These are phyloP conservation scores for Panicum miliaceum DNA, from an alignment of 176 grass and related monocot species.

Conservation along the genomic window DNA sequence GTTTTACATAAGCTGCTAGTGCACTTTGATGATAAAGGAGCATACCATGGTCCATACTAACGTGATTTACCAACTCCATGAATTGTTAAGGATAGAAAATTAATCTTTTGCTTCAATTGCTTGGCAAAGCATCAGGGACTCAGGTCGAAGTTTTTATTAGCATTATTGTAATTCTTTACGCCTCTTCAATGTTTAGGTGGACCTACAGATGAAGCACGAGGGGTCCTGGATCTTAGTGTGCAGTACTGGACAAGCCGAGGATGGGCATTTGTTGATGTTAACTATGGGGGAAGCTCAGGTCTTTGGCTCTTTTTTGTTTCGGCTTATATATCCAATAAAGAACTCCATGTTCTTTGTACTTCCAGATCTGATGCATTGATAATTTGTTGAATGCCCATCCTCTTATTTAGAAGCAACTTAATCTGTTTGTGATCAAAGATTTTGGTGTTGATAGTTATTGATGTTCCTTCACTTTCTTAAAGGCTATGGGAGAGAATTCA, in stretches of 20 bases:
- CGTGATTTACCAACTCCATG: slow-evolving; percentile 7
- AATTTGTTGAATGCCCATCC: slow-evolving; percentile 15
- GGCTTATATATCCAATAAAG: slow-evolving; percentile 25
- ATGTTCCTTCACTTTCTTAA: slow-evolving; percentile 44
- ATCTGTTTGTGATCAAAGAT: slow-evolving; percentile 7
- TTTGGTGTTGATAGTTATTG: slow-evolving; percentile 20
- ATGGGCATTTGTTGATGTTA: slow-evolving; percentile 93
- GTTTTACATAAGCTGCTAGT: neutral
- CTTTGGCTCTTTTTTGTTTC: slow-evolving; percentile 19
- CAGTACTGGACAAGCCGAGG: slow-evolving; percentile 95
- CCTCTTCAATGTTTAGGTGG: slow-evolving; percentile 55
- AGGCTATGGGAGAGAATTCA: slow-evolving; percentile 88
- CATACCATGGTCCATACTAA: neutral
- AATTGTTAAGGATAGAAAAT: slow-evolving; percentile 27
- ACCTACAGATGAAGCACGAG: slow-evolving; percentile 79
- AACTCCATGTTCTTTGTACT: slow-evolving; percentile 1
- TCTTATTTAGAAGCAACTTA: slow-evolving; percentile 32
- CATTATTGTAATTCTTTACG: slow-evolving; percentile 16
- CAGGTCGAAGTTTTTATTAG: neutral
- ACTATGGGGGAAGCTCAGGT: slow-evolving; percentile 96
- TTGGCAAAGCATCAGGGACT: slow-evolving; percentile 16
- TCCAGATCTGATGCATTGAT: slow-evolving; percentile 27
- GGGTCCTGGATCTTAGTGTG: slow-evolving; percentile 72
- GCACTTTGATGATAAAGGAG: slow-evolving; percentile 9
- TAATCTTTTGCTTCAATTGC: neutral